Conservation (phyloP, 176 grass and related monocot genomes). For the Cenchrus purpureus region DNA sequence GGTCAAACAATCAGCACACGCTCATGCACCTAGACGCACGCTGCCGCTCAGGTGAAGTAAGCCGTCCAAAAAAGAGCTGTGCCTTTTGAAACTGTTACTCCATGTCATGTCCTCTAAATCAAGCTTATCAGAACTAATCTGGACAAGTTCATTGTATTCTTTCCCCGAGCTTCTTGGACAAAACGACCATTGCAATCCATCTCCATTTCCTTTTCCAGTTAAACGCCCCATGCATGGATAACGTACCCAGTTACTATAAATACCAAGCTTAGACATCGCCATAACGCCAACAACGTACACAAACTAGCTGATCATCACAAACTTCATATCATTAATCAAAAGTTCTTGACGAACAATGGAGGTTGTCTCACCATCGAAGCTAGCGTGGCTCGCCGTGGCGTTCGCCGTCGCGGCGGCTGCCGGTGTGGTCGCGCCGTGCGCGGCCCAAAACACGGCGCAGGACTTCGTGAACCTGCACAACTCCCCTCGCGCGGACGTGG, state of each 20-base stretch:
- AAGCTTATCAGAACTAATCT: background rate
- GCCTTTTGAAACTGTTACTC: conserved; percentile 1
- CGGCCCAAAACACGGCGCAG: conserved; percentile 48
- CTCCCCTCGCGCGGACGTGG: conserved; percentile 27
- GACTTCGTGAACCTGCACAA: conserved; percentile 57
- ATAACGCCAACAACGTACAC: background rate
- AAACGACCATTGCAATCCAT: background rate
- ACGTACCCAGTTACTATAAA: background rate
- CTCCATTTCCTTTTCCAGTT: background rate
- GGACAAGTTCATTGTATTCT: conserved; percentile 4
- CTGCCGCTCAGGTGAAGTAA: background rate
- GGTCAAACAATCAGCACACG: background rate
- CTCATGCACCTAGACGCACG: background rate
- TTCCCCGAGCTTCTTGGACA: background rate
- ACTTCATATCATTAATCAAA: too few species aligned
- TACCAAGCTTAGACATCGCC: background rate
- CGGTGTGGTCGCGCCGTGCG: background rate
- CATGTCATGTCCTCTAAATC: background rate
- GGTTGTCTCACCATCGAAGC: too few species aligned
- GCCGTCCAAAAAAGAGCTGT: background rate
- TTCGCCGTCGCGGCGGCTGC: background rate
- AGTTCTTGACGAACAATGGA: too few species aligned
- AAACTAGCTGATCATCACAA: background rate
- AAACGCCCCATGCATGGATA: background rate
- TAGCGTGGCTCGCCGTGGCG: background rate